These are phyloP conservation scores for Teratosphaeria gauchensis DNA, from an alignment of 2,329 filamentous ascomycete genomes.

Conservation along the genomic window DNA sequence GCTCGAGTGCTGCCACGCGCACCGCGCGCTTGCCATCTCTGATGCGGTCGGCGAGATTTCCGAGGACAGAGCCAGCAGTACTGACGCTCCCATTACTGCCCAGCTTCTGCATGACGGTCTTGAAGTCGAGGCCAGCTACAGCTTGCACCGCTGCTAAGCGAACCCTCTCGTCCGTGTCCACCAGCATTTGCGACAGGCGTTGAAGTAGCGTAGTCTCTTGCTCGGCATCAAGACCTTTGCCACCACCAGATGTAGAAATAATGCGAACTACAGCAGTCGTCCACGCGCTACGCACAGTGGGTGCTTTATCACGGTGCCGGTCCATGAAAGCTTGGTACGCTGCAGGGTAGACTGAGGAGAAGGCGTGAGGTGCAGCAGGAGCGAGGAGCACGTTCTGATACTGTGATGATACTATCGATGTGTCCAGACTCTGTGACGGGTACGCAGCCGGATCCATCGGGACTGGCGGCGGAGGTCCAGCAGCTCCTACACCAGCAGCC, in stretches of 20 bases:
- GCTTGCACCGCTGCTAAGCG: conserved; percentile 80
- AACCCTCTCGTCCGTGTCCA: conserved; percentile 84
- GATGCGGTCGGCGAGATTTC: conserved; percentile 74
- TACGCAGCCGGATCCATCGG: conserved; percentile 73
- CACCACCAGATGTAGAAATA: conserved; percentile 80
- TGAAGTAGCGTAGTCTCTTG: conserved; percentile 70
- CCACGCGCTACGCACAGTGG: conserved; percentile 77
- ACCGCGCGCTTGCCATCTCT: conserved; percentile 77
- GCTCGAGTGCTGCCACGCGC: conserved; percentile 74
- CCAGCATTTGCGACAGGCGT: conserved; percentile 64
- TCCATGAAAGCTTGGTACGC: conserved; percentile 80
- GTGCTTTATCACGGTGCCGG: conserved; percentile 76
- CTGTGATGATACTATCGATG: conserved; percentile 32
- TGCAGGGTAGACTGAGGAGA: conserved; percentile 67
- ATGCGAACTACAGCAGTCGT: conserved; percentile 76
- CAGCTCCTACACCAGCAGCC: conserved; percentile 84
- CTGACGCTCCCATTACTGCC: conserved; percentile 65
- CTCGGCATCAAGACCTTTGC: conserved; percentile 73
- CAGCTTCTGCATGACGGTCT: conserved; percentile 72
- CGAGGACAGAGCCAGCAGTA: conserved; percentile 68
- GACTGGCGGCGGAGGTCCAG: conserved; percentile 67
- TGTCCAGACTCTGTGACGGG: conserved; percentile 54
- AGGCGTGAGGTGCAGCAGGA: conserved; percentile 79
- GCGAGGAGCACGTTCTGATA: conserved; percentile 59
- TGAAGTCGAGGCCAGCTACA: conserved; percentile 70